Evolutionary conservation across 371 early-diverging fungal species (phyloP), one percentile per base, ranked within the genome.

Genomic region (Nematocida displodere): DNA sequence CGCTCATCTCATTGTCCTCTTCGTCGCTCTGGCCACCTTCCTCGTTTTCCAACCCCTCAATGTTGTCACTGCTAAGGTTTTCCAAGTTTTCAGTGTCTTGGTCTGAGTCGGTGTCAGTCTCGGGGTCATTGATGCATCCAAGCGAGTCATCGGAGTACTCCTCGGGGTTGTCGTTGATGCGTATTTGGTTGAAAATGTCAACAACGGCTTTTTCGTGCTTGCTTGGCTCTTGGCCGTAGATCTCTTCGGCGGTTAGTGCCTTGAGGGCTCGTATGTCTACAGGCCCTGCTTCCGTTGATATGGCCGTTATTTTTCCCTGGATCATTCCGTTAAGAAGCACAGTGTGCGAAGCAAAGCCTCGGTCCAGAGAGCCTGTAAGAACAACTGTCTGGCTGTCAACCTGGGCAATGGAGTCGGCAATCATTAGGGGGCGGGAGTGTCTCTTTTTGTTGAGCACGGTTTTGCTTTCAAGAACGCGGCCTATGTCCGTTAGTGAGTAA

Each of bases 311-410:
- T 11, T 20, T 17, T n/a, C 24, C 75, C 20, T 28, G 26, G 3
- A 61, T 20, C 13, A 17, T 46, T 28, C 83, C 83, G 61, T 83
- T 83, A 37, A 81, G 71, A 29, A 81, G 54, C 13, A 83, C 58
- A 17, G 71, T 78, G 36, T 77, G 42, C 17, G 77, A 59, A 1
- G 78, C 53, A 33, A 80, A 67, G 8, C 83, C 80, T 49, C 71
- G 58, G 34, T 80, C 80, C 62, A 83, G 54, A 66, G 76, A 62
- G 0, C 81, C 83, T 29, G 77, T 63, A n/a, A 79, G 40, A 46
- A 66, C 52, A 5, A 79, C 22, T 1, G 28, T 8, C 3, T 31
- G 42, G 8, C 53, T 58, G 2, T 42, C 53, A 7, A 54, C 24
- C 24, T 54, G 11, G 28, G 54, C 54, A 2, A 56, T 20, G 22